These are phyloP conservation scores for Colletotrichum zoysiae DNA, from an alignment of 2,329 filamentous ascomycete species.

Conservation along the genomic window DNA sequence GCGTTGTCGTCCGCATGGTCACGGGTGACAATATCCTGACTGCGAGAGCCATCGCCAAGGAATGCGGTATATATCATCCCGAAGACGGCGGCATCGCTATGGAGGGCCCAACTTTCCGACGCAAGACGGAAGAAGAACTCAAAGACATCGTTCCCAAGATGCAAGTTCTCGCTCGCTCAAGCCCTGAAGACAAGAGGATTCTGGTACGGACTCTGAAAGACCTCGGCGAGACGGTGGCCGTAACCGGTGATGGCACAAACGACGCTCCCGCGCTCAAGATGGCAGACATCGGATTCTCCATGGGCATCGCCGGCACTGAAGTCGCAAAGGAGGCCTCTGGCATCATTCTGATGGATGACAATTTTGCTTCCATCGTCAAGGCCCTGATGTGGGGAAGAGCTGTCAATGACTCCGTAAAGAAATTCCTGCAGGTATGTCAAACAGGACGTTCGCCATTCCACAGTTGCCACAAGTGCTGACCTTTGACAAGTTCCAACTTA, in stretches of 20 bases:
- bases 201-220: constrained; percentile 74
- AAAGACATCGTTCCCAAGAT: constrained; percentile 70
- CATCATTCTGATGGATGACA: constrained; percentile 73
- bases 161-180: constrained; percentile 76
- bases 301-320: constrained; percentile 76
- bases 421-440: constrained; percentile 73
- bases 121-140: constrained; percentile 62
- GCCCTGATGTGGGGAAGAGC: constrained; percentile 73
- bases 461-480: constrained; percentile 66
- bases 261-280: constrained; percentile 75
- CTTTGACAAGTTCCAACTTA: constrained; percentile 64
- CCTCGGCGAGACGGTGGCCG: constrained; percentile 75
- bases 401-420: constrained; percentile 73
- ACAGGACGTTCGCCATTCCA: constrained; percentile 62
- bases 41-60: constrained; percentile 58
- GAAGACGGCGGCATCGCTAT: constrained; percentile 67
- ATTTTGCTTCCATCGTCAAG: constrained; percentile 73
- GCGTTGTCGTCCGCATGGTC: constrained; percentile 74
- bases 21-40: constrained; percentile 65
- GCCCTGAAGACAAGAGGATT: constrained; percentile 76
- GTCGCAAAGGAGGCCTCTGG: constrained; percentile 72
- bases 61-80: constrained; percentile 54
- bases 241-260: constrained; percentile 76
- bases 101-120: constrained; percentile 66
- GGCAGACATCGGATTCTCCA: constrained; percentile 76